Percentiles rank a stretch among this genome's conserved stretches.
phyloP scores from a whole-genome alignment of 371 early-diverging fungal species.

The Mortierella sp. region DNA sequence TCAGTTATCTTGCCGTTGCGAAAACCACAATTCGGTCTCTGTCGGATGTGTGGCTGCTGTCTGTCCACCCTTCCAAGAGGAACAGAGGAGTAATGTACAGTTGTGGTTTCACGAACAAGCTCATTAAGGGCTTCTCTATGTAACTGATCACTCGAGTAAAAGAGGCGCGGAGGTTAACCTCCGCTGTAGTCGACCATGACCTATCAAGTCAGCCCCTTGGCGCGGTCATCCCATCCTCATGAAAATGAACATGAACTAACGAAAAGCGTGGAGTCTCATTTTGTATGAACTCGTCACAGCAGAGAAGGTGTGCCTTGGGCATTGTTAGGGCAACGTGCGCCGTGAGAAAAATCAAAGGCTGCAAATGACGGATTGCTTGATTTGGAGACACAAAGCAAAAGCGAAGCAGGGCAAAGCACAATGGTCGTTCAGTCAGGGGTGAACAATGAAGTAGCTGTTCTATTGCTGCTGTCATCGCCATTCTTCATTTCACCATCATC shows the following conservation, averaged over 20 bases:
- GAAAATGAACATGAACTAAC: neutral
- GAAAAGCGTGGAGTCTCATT: neutral
- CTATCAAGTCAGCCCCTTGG: neutral
- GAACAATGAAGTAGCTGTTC: neutral
- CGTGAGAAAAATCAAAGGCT: slow-evolving; percentile 6
- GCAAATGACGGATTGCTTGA: neutral
- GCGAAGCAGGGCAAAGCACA: neutral
- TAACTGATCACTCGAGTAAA: too few species aligned
- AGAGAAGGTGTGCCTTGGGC: neutral
- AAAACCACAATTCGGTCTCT: neutral
- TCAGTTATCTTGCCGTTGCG: neutral
- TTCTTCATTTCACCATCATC: too few species aligned
- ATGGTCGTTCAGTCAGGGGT: neutral
- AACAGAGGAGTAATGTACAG: too few species aligned
- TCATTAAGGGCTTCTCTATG: neutral
- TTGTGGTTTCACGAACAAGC: neutral
- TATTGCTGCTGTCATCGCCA: neutral
- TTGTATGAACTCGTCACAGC: neutral
- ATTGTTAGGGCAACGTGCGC: neutral
- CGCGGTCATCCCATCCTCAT: neutral
- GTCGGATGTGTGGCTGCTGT: too few species aligned
- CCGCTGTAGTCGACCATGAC: neutral
- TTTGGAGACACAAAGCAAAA: neutral
- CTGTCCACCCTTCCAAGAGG: too few species aligned
- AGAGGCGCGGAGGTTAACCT: neutral